phyloP scores from a whole-genome alignment of 768 basidiomycete genomes.

The Kwoniella dendrophila region DNA sequence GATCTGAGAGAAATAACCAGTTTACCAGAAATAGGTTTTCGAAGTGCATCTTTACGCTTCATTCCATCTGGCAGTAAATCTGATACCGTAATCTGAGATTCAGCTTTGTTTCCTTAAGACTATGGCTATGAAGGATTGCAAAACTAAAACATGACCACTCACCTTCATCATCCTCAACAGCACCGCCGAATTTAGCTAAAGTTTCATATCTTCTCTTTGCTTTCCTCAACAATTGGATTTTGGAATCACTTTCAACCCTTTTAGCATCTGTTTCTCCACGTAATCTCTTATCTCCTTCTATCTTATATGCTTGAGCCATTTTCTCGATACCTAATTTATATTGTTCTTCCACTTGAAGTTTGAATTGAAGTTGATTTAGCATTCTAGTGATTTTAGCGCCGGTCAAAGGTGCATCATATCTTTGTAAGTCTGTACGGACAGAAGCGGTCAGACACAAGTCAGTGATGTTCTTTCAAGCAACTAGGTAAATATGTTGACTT shows the following conservation, averaged over 20 bases:
- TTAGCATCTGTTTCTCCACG: conserved; percentile 91
- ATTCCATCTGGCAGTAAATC: conserved; percentile 67
- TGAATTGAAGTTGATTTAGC: conserved; percentile 99
- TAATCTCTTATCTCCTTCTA: conserved; percentile 96
- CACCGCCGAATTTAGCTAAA: conserved; percentile 86
- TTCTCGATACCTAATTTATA: conserved; percentile 98
- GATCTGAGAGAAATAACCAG: conserved; percentile 83
- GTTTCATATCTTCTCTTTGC: conserved; percentile 97
- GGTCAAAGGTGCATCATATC: conserved; percentile 94
- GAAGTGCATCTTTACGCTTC: conserved; percentile 87
- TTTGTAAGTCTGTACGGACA: conserved; percentile 77
- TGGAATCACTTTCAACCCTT: conserved; percentile 90
- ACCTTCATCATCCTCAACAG: conserved; percentile 66
- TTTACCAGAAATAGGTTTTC: conserved; percentile 94
- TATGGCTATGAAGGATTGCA: conserved; percentile 2
- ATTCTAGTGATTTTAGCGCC: conserved; percentile 95
- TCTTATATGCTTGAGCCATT: conserved; percentile 95
- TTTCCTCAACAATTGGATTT: conserved; percentile 87
- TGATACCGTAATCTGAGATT: conserved; percentile 44
- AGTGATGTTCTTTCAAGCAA: no score
- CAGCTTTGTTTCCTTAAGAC: neutral
- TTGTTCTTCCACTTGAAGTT: conserved; percentile 95
- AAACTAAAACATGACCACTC: no score
- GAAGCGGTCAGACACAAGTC: neutral
- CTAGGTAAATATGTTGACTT: no score